Conservation (phyloP, 306 rosid species). For the Casuarina glauca region DNA sequence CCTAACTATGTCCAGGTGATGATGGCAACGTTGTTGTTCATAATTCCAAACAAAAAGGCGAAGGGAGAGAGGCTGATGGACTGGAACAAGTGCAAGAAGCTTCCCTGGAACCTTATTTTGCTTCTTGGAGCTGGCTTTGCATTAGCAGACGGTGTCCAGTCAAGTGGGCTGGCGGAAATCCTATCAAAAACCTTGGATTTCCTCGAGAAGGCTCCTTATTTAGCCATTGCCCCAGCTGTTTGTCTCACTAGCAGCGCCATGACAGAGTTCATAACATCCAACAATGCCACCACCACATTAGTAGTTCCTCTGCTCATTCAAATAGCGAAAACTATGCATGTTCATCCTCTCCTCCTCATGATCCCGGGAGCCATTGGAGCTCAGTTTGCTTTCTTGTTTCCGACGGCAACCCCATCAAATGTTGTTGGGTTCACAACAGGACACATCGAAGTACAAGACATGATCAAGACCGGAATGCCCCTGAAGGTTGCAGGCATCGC, state of each 20-base stretch:
- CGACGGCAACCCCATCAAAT: constrained; percentile 81
- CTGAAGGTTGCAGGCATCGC: constrained; percentile 65
- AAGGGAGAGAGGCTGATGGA: constrained; percentile 81
- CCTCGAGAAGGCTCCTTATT: constrained; percentile 60
- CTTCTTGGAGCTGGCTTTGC: constrained; percentile 92
- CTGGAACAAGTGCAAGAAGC: constrained; percentile 88
- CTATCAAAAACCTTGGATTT: constrained; percentile 55
- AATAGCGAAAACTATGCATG: constrained; percentile 59
- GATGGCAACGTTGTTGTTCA: constrained; percentile 75
- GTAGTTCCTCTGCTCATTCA: constrained; percentile 65
- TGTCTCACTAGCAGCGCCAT: constrained; percentile 63
- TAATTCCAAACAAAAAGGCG: constrained; percentile 80
- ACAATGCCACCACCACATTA: constrained; percentile 81
- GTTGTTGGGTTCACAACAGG: constrained; percentile 82
- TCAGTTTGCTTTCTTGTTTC: constrained; percentile 75
- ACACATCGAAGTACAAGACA: constrained; percentile 61
- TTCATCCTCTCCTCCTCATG: constrained; percentile 80
- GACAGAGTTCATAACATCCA: constrained; percentile 79
- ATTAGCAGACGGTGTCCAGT: constrained; percentile 76
- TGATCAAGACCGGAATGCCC: constrained; percentile 76
- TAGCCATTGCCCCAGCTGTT: constrained; percentile 69
- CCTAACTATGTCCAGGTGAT: constrained; percentile 43
- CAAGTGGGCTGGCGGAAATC: constrained; percentile 72
- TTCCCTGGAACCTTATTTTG: constrained; percentile 82
- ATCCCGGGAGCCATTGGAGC: constrained; percentile 82